Evolutionary conservation across 352 stramenopile species (phyloP), one percentile per base, ranked within the genome.

Genomic region (Phytopythium oedochilum): DNA sequence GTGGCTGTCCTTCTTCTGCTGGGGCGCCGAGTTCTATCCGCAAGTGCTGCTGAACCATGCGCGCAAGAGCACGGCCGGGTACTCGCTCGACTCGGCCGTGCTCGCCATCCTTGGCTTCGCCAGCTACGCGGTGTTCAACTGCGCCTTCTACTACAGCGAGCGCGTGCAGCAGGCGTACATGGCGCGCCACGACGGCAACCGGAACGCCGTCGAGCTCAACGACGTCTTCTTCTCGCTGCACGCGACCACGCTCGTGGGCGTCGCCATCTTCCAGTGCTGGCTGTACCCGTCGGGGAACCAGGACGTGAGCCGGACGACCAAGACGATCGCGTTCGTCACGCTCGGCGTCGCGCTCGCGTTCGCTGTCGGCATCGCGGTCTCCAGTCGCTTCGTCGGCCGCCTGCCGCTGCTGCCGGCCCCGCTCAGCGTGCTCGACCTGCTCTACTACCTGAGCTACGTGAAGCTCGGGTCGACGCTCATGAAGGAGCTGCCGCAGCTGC

Each of bases 401-500:
- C 44, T 50, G 15, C 44, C 44, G 44, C 12, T 49, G 10, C 14
- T 49, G 43, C 40, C 36, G 10, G 70, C 59, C 42, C 72, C 62
- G 39, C 55, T 73, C 23, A 90, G 83, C 58, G 92, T 78, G 68
- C 73, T 97, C 46, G 87, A 96, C 52, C 92, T 88, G 62, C 59
- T 98, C 1, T 97, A 97, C 60, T 50, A 94, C n/a, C 65, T 98
- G 12, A 94, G 85, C 56, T 96, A 86, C 58, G 70, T 97, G 48
- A 98, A 98, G 73, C 71, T 98, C 52, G 67, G 78, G 40, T 83
- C 97, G 10, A 94, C 89, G 31, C 73, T 98, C n/a, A 73, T 97
- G 58, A 98, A 98, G 67, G 97, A 96, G 64, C 70, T 97, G 29
- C 95, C 96, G 42, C 96, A 99, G 71, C 96, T 97, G 46, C 69